Percentiles rank a stretch among this genome's conserved stretches.
phyloP scores from a whole-genome alignment of 108 stramenopile species.

The Skeletonema tropicum region DNA sequence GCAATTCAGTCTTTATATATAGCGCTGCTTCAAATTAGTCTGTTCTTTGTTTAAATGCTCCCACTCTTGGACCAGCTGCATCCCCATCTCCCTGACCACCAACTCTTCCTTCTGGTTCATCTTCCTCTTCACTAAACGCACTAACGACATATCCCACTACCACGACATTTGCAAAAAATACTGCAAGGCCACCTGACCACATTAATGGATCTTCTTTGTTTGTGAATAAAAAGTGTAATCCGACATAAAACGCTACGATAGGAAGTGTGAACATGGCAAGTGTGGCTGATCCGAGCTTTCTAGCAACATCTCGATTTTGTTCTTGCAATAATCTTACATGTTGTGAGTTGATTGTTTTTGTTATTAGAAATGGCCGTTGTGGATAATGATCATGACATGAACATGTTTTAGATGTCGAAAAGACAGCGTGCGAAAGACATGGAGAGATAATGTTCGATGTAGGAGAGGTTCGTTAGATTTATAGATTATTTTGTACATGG shows the following conservation, averaged over 20 bases:
- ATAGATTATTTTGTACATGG: background rate
- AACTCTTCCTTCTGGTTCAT: slow-evolving; percentile 5
- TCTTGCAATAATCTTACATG: slow-evolving; percentile 35
- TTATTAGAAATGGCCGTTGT: background rate
- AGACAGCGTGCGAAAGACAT: background rate
- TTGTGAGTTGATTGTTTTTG: background rate
- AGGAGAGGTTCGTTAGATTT: too few relatives aligned
- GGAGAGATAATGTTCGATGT: background rate
- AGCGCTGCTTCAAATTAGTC: slow-evolving; percentile 14
- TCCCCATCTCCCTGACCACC: slow-evolving; percentile 26
- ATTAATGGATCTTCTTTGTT: slow-evolving; percentile 47
- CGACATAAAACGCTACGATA: slow-evolving; percentile 43
- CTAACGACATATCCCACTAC: slow-evolving; percentile 51
- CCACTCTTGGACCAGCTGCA: slow-evolving; percentile 37
- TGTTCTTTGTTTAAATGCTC: slow-evolving; percentile 51
- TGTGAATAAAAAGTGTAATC: slow-evolving; percentile 39
- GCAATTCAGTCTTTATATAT: background rate
- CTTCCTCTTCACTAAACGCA: slow-evolving; percentile 48
- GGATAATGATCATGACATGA: background rate
- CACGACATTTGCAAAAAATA: slow-evolving; percentile 45
- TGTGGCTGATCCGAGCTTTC: slow-evolving; percentile 44
- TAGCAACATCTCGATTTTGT: slow-evolving; percentile 48
- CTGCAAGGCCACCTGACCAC: slow-evolving; percentile 47
- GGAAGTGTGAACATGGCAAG: slow-evolving; percentile 49
- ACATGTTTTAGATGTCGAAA: background rate